Conservation (phyloP, 192 early-diverging fungal genomes). For the Coemansia sp. region DNA sequence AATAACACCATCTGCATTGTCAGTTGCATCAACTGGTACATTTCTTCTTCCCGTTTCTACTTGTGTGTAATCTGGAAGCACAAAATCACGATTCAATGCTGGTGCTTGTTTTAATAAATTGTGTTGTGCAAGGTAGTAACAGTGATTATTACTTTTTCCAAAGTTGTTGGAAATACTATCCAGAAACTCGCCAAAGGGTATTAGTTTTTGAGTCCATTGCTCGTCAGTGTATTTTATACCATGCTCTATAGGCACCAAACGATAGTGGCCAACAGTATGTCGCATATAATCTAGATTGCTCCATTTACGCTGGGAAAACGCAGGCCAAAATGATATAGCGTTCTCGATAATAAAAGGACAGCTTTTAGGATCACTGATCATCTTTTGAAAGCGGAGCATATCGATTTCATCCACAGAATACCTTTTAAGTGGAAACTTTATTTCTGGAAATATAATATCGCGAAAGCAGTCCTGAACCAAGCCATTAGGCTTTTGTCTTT, state of each 20-base stretch:
- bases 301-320: constrained; percentile 57
- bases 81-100: constrained; percentile 64
- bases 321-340: constrained; percentile 39
- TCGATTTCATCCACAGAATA: constrained; percentile 12
- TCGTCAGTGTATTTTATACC: constrained; percentile 76
- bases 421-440: constrained; percentile 5
- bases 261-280: constrained; percentile 59
- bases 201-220: constrained; percentile 71
- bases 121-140: constrained; percentile 84
- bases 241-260: constrained; percentile 80
- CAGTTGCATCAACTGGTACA: not conserved
- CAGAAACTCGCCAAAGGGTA: constrained; percentile 71
- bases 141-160: not conserved
- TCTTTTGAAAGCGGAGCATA: constrained; percentile 13
- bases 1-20: constrained; percentile 31
- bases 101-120: constrained; percentile 78
- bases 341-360: constrained; percentile 32
- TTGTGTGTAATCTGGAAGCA: constrained; percentile 77
- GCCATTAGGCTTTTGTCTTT: not conserved
- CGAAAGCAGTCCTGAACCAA: not conserved
- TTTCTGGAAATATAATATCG: not conserved
- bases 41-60: constrained; percentile 39
- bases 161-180: constrained; percentile 28
- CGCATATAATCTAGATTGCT: constrained; percentile 61
- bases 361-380: constrained; percentile 7